Evolutionary conservation across 805 yeast genomes (phyloP), one percentile per base, ranked within the genome.

Genomic region (Saccharomycopsis sp.): DNA sequence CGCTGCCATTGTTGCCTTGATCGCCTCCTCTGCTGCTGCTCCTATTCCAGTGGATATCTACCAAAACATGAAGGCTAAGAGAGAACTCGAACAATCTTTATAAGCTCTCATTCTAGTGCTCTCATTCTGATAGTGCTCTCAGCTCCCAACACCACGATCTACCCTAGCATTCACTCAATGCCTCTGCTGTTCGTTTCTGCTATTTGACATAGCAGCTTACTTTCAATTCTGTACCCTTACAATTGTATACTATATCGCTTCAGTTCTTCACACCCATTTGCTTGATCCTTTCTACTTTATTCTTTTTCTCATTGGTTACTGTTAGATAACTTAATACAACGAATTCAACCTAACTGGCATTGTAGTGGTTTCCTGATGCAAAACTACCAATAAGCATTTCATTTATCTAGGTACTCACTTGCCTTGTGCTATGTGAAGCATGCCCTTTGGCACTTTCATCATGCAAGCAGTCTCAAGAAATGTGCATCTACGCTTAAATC

Each of bases 1-100:
- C 24, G 50, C 40, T 24, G 34, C 56, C 24, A 46, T 56, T 41
- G 58, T 52, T 34, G 54, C 57, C 50, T 24, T 55, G 18, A 48
- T 48, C 24, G 53, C 54, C 29, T 34, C 47, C 16, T 44, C 48
- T 44, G 21, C 48, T 44, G 48, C 48, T 44, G 48, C 48, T 44
- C 48, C 48, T 16, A 44, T 44, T 18, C 48, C 48, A 44, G 21
- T 44, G 48, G 48, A 44, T 44, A 44, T 44, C 48, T 44, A 44
- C 48, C 48, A 44, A 44, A 44, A 44, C 48, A 44, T 44, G 21
- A 44, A 16, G 18, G 48, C 48, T 44, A 44, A 44, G 48, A 44
- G 21, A 44, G 4, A 4, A 4, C 48, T 44, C 48, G 48, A 44
- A 44, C 9, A 44, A 44, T 5, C 18, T 16, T 44, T 44, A 44